phyloP scores from a whole-genome alignment of 2,329 filamentous ascomycete genomes.

The Whalleya microplaca region DNA sequence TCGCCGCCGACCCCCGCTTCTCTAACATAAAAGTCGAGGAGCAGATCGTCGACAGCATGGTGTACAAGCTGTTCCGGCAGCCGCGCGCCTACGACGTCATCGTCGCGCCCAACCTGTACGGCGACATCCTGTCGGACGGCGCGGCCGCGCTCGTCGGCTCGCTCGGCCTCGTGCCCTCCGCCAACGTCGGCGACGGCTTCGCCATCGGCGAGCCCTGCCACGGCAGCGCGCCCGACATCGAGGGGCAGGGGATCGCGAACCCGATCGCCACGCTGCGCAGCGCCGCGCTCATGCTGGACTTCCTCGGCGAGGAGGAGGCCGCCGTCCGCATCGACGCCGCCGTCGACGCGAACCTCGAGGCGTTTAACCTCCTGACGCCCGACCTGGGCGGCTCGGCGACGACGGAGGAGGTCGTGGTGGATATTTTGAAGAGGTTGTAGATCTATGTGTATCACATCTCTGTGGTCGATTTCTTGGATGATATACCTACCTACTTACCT shows the following conservation, averaged over 20 bases:
- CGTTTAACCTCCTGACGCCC: conserved; percentile 80
- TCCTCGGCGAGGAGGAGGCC: conserved; percentile 83
- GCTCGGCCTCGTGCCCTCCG: conserved; percentile 88
- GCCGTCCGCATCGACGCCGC: conserved; percentile 90
- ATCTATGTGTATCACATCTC: too few relatives aligned
- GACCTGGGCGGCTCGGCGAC: conserved; percentile 87
- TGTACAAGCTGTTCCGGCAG: conserved; percentile 99
- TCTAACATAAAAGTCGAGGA: conserved; percentile 74
- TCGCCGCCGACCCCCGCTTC: conserved; percentile 69
- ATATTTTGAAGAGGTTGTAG: conserved; percentile 81
- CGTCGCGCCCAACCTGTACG: conserved; percentile 96
- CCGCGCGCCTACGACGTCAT: conserved; percentile 96
- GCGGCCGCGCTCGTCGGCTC: conserved; percentile 92
- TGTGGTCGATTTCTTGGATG: too few relatives aligned
- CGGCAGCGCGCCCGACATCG: conserved; percentile 92
- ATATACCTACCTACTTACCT: too few relatives aligned
- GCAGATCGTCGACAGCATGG: conserved; percentile 99
- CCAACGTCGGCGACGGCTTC: conserved; percentile 92
- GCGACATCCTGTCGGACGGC: conserved; percentile 94
- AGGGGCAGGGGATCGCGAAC: conserved; percentile 91
- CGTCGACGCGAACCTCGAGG: conserved; percentile 86
- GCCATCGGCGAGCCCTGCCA: conserved; percentile 98
- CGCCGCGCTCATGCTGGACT: conserved; percentile 94
- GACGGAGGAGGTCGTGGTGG: conserved; percentile 84
- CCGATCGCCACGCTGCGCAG: conserved; percentile 93